These are phyloP conservation scores for Truncatella angustata DNA, from an alignment of 2,329 filamentous ascomycete genomes.

Conservation along the genomic window DNA sequence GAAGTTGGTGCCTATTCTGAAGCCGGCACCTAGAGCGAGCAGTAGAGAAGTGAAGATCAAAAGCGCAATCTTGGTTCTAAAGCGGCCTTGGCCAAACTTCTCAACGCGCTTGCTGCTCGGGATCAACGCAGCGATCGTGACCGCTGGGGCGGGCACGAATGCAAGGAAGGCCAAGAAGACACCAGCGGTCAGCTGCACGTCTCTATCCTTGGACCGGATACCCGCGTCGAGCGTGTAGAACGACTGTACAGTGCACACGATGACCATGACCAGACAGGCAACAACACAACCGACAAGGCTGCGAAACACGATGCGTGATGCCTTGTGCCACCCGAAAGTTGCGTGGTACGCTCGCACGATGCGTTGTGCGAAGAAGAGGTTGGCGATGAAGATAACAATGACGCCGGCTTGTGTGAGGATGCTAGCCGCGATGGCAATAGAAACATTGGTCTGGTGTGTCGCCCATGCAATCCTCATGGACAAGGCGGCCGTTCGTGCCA, in stretches of 20 bases:
- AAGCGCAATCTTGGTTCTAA: conserved; percentile 53
- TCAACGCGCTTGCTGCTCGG: conserved; percentile 34
- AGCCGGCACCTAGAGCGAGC: conserved; percentile 56
- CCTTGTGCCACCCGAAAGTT: conserved; percentile 30
- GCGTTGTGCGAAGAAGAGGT: conserved; percentile 38
- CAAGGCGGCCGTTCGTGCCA: conserved; percentile 32
- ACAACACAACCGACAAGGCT: conserved; percentile 26
- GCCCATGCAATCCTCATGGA: conserved; percentile 36
- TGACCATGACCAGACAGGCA: conserved; percentile 29
- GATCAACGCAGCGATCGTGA: conserved; percentile 8
- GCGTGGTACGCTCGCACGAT: conserved; percentile 37
- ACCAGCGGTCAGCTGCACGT: conserved; percentile 25
- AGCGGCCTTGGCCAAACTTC: conserved; percentile 55
- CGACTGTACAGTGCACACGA: conserved; percentile 26
- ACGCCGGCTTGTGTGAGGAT: conserved; percentile 37
- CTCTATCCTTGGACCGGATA: conserved; percentile 18
- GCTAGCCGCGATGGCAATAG: conserved; percentile 31
- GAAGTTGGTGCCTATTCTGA: conserved; percentile 51
- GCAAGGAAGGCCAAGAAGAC: conserved; percentile 28
- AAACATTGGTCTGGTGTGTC: conserved; percentile 21
- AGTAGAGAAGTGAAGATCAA: conserved; percentile 46
- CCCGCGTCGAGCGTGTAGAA: conserved; percentile 23
- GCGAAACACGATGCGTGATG: conserved; percentile 24
- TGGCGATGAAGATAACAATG: conserved; percentile 33
- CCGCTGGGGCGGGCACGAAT: conserved; percentile 30